Conservation (phyloP, 2,329 filamentous ascomycete species). For the Cladosporium oxysporum region DNA sequence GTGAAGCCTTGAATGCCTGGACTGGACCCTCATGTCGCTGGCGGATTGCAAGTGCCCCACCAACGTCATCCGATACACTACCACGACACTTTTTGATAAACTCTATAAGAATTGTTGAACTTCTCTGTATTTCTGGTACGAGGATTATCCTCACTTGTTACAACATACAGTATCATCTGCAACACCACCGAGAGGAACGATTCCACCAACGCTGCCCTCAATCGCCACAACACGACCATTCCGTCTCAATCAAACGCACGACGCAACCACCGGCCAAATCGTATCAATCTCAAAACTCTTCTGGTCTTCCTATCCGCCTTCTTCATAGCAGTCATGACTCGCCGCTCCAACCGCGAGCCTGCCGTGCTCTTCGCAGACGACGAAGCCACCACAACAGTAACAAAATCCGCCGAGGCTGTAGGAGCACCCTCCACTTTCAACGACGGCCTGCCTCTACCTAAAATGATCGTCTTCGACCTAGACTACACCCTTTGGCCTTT, state of each 20-base stretch:
- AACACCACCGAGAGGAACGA: too few relatives aligned
- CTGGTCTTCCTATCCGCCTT: not conserved
- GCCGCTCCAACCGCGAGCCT: conserved; percentile 9
- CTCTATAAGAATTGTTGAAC: not conserved
- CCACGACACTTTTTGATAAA: conserved; percentile 1
- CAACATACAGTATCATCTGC: not conserved
- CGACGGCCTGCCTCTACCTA: conserved; percentile 71
- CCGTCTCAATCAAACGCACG: not conserved
- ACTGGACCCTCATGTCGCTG: not conserved
- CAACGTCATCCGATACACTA: not conserved
- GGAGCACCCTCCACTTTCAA: conserved; percentile 58
- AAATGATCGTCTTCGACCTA: conserved; percentile 87
- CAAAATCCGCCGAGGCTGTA: conserved; percentile 39
- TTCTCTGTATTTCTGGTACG: not conserved
- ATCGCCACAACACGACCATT: not conserved
- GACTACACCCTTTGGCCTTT: conserved; percentile 99
- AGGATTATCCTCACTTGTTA: not conserved
- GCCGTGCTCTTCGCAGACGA: conserved; percentile 13
- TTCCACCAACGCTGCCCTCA: not conserved
- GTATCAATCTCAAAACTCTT: not conserved
- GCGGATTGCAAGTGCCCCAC: not conserved
- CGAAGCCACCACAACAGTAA: conserved; percentile 37
- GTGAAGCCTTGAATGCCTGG: not conserved
- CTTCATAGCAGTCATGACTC: conserved; percentile 9
- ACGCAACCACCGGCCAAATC: not conserved